phyloP scores from a whole-genome alignment of 306 rosid species.

The Vachellia collinsii region DNA sequence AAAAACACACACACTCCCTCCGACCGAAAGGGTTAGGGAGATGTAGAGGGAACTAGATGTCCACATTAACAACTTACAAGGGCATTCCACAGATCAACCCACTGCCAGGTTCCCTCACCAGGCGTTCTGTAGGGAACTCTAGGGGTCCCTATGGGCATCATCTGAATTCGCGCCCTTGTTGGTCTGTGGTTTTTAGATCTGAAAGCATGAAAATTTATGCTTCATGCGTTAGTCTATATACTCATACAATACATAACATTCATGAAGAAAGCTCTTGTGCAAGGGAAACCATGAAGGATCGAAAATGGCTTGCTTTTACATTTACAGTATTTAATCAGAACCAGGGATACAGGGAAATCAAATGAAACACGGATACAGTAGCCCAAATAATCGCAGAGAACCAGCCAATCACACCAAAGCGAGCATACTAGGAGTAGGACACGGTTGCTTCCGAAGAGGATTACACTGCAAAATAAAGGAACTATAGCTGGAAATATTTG shows the following conservation, averaged over 20 bases:
- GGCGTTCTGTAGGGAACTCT: slow-evolving; percentile 87
- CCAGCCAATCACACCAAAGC: not conserved
- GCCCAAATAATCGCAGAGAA: slow-evolving; percentile 10
- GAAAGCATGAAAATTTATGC: slow-evolving; percentile 33
- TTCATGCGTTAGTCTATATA: slow-evolving; percentile 31
- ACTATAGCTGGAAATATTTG: not conserved
- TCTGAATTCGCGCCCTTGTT: slow-evolving; percentile 59
- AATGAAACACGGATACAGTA: not conserved
- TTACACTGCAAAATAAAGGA: slow-evolving; percentile 7
- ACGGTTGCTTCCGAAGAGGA: not conserved
- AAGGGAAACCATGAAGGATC: slow-evolving; percentile 14
- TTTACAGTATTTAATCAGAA: slow-evolving; percentile 14
- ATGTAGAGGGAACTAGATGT: slow-evolving; percentile 18
- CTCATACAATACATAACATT: not conserved
- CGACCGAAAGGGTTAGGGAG: not conserved
- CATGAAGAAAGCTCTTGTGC: not conserved
- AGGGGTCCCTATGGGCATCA: slow-evolving; percentile 98
- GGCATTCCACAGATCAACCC: slow-evolving; percentile 99
- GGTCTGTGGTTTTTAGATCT: slow-evolving; percentile 63
- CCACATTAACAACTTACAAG: slow-evolving; percentile 63
- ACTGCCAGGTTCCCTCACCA: slow-evolving; percentile 90
- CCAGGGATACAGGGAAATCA: not conserved
- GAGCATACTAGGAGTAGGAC: not conserved
- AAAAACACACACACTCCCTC: not conserved
- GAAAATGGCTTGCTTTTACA: not conserved